Percentiles rank a stretch among this genome's conserved stretches.
Evolutionary conservation across 352 stramenopile genomes (phyloP).

Genomic region (Pythium chondricola): DNA sequence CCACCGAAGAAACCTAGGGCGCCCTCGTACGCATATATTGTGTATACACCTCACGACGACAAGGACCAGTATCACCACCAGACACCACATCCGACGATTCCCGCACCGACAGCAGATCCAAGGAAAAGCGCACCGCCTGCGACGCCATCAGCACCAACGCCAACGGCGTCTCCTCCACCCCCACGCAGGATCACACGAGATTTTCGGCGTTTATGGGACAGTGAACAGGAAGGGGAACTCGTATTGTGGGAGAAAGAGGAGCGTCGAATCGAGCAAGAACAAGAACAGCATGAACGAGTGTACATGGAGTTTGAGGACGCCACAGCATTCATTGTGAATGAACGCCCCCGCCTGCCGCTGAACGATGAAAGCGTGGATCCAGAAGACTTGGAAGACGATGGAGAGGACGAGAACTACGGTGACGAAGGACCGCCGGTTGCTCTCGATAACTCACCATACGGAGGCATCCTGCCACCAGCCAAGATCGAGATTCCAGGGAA

Average conservation of each 20-base stretch:
- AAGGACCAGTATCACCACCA: constrained; percentile 2
- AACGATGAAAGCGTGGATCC: constrained; percentile 55
- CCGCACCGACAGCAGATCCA: neutral
- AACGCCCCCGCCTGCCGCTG: constrained; percentile 36
- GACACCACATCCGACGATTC: neutral
- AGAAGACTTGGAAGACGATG: constrained; percentile 68
- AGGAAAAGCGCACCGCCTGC: constrained; percentile 10
- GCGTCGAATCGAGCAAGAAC: constrained; percentile 38
- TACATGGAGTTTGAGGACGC: constrained; percentile 74
- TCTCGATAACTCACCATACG: constrained; percentile 40
- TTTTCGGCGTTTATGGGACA: constrained; percentile 66
- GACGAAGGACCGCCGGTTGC: constrained; percentile 12
- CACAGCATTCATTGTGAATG: constrained; percentile 67
- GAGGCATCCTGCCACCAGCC: constrained; percentile 35
- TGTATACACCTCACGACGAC: constrained; percentile 19
- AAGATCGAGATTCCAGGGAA: constrained; percentile 56
- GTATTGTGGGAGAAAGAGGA: constrained; percentile 48
- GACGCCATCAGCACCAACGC: neutral
- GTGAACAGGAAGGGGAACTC: constrained; percentile 41
- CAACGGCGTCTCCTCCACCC: no score
- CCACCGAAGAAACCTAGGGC: constrained; percentile 29
- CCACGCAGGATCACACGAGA: constrained; percentile 35
- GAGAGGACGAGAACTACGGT: constrained; percentile 45
- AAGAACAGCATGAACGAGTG: constrained; percentile 38
- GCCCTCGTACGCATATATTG: constrained; percentile 31